These are phyloP conservation scores for Zelonia costaricensis DNA, from an alignment of 208 protist genomes.

Conservation along the genomic window DNA sequence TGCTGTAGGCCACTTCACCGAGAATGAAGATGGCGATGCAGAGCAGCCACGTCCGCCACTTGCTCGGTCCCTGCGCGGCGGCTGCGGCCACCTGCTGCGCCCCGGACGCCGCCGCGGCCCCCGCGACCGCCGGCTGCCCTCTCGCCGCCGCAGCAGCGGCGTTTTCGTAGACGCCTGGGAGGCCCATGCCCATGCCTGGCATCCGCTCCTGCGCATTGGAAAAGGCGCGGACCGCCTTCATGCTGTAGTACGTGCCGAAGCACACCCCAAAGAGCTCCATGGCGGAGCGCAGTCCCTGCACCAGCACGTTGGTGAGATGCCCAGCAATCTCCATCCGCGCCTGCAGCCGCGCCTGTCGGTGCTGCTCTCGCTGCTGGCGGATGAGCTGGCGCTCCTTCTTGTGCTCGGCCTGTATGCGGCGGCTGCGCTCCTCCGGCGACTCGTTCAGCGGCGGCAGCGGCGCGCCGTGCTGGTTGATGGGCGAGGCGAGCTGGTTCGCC, in stretches of 20 bases:
- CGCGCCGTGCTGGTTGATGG: constrained; percentile 33
- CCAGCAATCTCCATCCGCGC: constrained; percentile 75
- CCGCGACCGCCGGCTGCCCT: constrained; percentile 10
- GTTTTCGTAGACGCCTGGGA: not conserved
- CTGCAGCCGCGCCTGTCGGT: constrained; percentile 65
- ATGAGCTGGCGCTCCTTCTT: constrained; percentile 65
- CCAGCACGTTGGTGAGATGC: constrained; percentile 75
- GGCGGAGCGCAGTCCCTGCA: constrained; percentile 75
- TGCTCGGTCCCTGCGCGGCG: constrained; percentile 7
- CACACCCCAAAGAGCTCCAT: constrained; percentile 83
- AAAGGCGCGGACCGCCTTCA: constrained; percentile 74
- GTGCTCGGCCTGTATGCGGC: constrained; percentile 59
- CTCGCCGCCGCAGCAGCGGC: not conserved
- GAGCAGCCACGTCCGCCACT: constrained; percentile 60
- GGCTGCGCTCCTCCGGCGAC: constrained; percentile 54
- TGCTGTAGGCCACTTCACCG: constrained; percentile 59
- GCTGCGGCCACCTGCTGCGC: constrained; percentile 11
- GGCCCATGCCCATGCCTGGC: constrained; percentile 25
- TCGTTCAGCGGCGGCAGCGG: constrained; percentile 56
- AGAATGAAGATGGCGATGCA: constrained; percentile 59
- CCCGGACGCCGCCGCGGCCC: not conserved
- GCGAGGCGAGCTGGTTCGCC: constrained; percentile 31
- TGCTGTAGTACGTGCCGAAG: constrained; percentile 89
- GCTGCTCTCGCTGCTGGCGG: constrained; percentile 66
- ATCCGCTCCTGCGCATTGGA: constrained; percentile 41